A percentile compares a stretch with the other conserved stretches of the same genome.
Evolutionary conservation across 2,329 filamentous ascomycete genomes (phyloP).

Genomic region (Clarireedia sp.): DNA sequence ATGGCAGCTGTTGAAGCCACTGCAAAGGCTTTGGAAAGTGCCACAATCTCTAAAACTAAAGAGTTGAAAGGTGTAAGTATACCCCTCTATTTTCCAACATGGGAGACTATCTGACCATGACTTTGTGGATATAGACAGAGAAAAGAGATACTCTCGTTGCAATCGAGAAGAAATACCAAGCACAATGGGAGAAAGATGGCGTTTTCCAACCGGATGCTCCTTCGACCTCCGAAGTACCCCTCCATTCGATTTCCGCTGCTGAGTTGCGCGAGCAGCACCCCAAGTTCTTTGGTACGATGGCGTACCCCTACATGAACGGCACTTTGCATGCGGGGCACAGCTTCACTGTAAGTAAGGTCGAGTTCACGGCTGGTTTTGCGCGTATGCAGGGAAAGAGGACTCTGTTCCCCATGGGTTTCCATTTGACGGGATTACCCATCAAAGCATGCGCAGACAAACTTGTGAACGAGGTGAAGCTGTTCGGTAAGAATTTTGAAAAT

Average conservation of each 20-base stretch:
- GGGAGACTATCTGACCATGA: slow-evolving; percentile 18
- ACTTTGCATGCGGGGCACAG: slow-evolving; percentile 84
- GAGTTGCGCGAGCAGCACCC: slow-evolving; percentile 74
- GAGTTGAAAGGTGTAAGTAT: slow-evolving; percentile 49
- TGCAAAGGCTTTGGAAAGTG: slow-evolving; percentile 41
- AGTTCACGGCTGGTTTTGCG: slow-evolving; percentile 80
- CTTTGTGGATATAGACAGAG: slow-evolving; percentile 53
- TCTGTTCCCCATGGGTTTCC: slow-evolving; percentile 88
- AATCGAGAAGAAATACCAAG: slow-evolving; percentile 87
- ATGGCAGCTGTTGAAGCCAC: slow-evolving; percentile 36
- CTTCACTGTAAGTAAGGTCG: slow-evolving; percentile 87
- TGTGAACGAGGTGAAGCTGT: slow-evolving; percentile 77
- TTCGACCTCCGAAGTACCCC: slow-evolving; percentile 66
- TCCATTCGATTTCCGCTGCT: slow-evolving; percentile 62
- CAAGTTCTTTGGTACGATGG: slow-evolving; percentile 83
- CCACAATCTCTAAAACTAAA: slow-evolving; percentile 51
- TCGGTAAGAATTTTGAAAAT: slow-evolving; percentile 76
- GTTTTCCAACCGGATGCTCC: slow-evolving; percentile 86
- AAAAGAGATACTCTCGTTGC: slow-evolving; percentile 77
- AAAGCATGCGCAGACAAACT: slow-evolving; percentile 97
- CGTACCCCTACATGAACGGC: slow-evolving; percentile 79
- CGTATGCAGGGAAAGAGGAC: slow-evolving; percentile 84
- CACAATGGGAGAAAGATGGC: slow-evolving; percentile 67
- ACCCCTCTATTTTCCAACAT: slow-evolving; percentile 14
- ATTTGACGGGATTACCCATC: slow-evolving; percentile 96